phyloP scores from a whole-genome alignment of 495 filamentous ascomycete genomes.

The Clavariopsis aquatica region DNA sequence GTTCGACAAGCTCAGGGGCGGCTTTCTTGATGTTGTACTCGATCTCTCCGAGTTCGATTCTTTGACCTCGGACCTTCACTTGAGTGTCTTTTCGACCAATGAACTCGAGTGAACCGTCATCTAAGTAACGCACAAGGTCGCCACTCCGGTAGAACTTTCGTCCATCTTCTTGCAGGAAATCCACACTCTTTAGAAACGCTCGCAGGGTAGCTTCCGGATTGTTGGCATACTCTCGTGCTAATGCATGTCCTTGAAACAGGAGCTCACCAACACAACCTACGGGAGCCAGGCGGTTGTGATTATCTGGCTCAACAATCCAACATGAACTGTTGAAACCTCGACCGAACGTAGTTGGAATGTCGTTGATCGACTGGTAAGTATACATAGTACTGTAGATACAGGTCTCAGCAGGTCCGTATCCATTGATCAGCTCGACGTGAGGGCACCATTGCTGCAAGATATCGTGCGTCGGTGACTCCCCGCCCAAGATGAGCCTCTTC shows the following conservation, averaged over 20 bases:
- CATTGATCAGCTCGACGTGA: too few relatives aligned
- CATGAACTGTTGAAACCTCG: too few relatives aligned
- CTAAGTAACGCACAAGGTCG: conserved; percentile 24
- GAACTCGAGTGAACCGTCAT: conserved; percentile 17
- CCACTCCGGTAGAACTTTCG: conserved; percentile 20
- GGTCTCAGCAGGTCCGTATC: too few relatives aligned
- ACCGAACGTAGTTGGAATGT: too few relatives aligned
- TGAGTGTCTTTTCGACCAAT: conserved; percentile 28
- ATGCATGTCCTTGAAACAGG: conserved; percentile 27
- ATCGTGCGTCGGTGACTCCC: too few relatives aligned
- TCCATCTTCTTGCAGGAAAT: too few relatives aligned
- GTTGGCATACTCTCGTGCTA: conserved; percentile 52
- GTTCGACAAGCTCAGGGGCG: too few relatives aligned
- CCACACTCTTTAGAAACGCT: too few relatives aligned
- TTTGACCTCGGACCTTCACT: conserved; percentile 31
- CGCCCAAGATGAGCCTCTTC: too few relatives aligned
- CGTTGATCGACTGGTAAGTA: too few relatives aligned
- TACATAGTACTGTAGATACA: too few relatives aligned
- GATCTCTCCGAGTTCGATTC: conserved; percentile 25
- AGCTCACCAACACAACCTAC: conserved; percentile 56
- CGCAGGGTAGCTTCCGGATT: conserved; percentile 41
- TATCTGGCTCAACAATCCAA: conserved; percentile 53
- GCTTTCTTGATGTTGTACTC: conserved; percentile 13
- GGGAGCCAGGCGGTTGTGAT: conserved; percentile 50
- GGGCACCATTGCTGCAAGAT: too few relatives aligned